phyloP scores from a whole-genome alignment of 83 land plant genomes.

The Thuja plicata region DNA sequence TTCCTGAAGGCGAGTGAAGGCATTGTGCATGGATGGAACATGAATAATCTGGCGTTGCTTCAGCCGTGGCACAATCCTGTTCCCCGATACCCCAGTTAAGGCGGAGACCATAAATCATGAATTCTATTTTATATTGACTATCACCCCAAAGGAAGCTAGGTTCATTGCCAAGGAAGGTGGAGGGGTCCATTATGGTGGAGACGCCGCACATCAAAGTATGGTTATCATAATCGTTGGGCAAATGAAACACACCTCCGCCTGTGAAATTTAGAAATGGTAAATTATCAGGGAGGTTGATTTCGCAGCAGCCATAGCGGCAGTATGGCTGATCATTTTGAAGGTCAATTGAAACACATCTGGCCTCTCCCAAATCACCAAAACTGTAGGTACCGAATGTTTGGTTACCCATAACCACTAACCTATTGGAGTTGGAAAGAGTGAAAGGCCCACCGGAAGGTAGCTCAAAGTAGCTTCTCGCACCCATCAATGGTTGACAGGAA shows the following conservation, averaged over 20 bases:
- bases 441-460: neutral
- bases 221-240: no score
- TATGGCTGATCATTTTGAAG: neutral
- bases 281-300: slow-evolving; percentile 6
- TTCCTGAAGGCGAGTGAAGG: neutral
- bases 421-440: neutral
- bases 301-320: neutral
- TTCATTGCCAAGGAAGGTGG: neutral
- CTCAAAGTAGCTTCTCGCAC: neutral
- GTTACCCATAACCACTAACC: neutral
- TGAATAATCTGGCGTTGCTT: neutral
- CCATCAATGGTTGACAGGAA: neutral
- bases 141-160: neutral
- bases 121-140: neutral
- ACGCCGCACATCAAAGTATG: neutral
- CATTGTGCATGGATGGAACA: neutral
- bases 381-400: neutral
- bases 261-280: neutral
- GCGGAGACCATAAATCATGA: neutral
- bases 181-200: slow-evolving; percentile 5
- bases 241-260: neutral
- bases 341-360: neutral
- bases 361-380: neutral
- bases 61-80: neutral
- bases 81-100: neutral